A percentile compares a stretch with the other conserved stretches of the same genome.
Conservation (phyloP, 2,329 filamentous ascomycete genomes). For the Colletotrichum magnum region DNA sequence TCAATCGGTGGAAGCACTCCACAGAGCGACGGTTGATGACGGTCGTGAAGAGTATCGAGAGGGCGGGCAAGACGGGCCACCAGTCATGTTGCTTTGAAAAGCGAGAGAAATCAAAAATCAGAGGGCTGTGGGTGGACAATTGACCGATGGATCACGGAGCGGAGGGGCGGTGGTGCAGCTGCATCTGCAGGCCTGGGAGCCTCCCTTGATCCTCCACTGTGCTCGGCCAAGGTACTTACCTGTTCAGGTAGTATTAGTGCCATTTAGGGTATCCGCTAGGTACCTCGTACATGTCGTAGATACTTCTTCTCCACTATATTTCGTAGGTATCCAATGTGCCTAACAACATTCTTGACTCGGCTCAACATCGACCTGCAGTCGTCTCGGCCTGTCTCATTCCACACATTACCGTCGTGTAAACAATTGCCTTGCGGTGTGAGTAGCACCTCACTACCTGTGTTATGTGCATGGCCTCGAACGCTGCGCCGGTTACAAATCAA, state of each 20-base stretch:
- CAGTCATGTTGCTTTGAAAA: conserved; percentile 4
- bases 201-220: too few relatives aligned
- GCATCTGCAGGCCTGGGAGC: too few relatives aligned
- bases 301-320: too few relatives aligned
- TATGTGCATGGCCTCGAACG: background rate
- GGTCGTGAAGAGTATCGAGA: conserved; percentile 10
- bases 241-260: too few relatives aligned
- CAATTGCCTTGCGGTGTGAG: too few relatives aligned
- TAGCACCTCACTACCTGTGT: background rate
- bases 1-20: conserved; percentile 12
- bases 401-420: background rate
- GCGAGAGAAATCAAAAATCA: conserved; percentile 22
- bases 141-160: conserved; percentile 4
- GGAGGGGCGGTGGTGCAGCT: too few relatives aligned
- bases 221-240: too few relatives aligned
- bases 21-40: background rate
- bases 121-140: conserved; percentile 4
- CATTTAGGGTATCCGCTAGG: too few relatives aligned
- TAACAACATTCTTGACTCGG: conserved; percentile 21
- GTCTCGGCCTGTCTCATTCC: conserved; percentile 4
- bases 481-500: conserved; percentile 25
- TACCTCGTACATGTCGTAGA: too few relatives aligned
- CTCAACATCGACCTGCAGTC: background rate
- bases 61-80: conserved; percentile 10
- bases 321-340: too few relatives aligned